Conservation (phyloP, 805 yeast genomes). For the Lipomyces starkeyi region DNA sequence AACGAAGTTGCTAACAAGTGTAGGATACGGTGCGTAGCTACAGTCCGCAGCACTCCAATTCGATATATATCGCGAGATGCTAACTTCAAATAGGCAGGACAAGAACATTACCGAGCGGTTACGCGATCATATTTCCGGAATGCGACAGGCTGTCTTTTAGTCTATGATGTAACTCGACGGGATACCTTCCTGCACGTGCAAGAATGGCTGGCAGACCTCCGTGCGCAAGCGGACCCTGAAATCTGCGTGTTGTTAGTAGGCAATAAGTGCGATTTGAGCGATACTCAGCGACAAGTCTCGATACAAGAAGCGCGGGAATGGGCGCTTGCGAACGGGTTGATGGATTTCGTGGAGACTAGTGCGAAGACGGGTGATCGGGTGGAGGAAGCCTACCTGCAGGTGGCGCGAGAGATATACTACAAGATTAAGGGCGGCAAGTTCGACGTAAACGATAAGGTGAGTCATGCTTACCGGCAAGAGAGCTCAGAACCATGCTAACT, state of each 20-base stretch:
- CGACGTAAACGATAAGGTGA: conserved; percentile 44
- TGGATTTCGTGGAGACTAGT: conserved; percentile 57
- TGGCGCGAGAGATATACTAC: conserved; percentile 45
- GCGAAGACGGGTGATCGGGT: conserved; percentile 71
- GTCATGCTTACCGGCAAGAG: background rate
- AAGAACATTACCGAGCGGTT: conserved; percentile 48
- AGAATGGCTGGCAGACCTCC: conserved; percentile 79
- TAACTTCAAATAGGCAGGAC: conserved; percentile 42
- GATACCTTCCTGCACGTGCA: conserved; percentile 47
- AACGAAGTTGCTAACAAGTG: conserved; percentile 14
- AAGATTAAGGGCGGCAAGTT: conserved; percentile 45
- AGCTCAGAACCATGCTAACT: background rate
- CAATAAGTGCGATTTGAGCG: conserved; percentile 68
- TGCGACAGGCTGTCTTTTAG: conserved; percentile 48
- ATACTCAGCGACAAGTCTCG: conserved; percentile 43
- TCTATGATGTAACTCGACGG: conserved; percentile 47
- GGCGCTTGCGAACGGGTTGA: conserved; percentile 54
- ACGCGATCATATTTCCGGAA: conserved; percentile 48
- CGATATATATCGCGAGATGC: background rate
- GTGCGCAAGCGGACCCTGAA: conserved; percentile 65
- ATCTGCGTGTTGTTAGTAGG: conserved; percentile 81
- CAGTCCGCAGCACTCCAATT: background rate
- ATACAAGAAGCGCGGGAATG: conserved; percentile 51
- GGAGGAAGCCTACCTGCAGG: conserved; percentile 49
- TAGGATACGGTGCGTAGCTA: conserved; percentile 35